Evolutionary conservation across 2,329 filamentous ascomycete species (phyloP).

Genomic region (Colletotrichum scovillei): DNA sequence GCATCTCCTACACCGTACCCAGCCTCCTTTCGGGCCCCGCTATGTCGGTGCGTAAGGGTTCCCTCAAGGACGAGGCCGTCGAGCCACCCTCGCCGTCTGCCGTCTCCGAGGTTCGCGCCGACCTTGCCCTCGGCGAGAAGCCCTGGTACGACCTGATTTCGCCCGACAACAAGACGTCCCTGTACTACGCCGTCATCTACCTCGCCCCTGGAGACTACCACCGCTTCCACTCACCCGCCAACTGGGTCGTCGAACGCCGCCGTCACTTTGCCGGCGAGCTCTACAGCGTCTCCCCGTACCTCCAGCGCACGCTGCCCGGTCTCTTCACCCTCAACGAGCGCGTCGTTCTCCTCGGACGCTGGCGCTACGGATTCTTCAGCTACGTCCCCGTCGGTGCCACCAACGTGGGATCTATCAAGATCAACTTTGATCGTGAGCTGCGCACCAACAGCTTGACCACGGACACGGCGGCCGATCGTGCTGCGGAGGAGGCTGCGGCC

Average conservation of each 20-base stretch:
- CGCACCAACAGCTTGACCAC: slow-evolving; percentile 93
- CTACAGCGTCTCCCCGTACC: slow-evolving; percentile 93
- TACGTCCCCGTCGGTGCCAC: slow-evolving; percentile 97
- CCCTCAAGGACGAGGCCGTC: slow-evolving; percentile 79
- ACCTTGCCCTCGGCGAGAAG: slow-evolving; percentile 78
- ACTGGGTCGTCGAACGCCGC: slow-evolving; percentile 93
- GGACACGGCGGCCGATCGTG: slow-evolving; percentile 89
- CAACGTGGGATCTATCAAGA: slow-evolving; percentile 94
- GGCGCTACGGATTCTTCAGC: slow-evolving; percentile 97
- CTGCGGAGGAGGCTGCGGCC: slow-evolving; percentile 81
- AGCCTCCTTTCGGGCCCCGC: slow-evolving; percentile 82
- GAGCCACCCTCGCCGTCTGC: slow-evolving; percentile 71
- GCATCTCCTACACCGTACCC: slow-evolving; percentile 94
- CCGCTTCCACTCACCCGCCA: slow-evolving; percentile 94
- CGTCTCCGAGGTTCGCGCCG: slow-evolving; percentile 84
- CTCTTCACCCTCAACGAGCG: slow-evolving; percentile 97
- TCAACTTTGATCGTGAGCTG: slow-evolving; percentile 96
- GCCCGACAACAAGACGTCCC: slow-evolving; percentile 71
- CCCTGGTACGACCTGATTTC: slow-evolving; percentile 79
- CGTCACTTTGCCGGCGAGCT: slow-evolving; percentile 98
- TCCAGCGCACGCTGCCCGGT: slow-evolving; percentile 91
- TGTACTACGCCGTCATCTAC: slow-evolving; percentile 97
- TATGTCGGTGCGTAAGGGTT: slow-evolving; percentile 56
- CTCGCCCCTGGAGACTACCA: slow-evolving; percentile 98
- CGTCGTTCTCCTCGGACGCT: slow-evolving; percentile 90